Percentiles rank a stretch among this genome's conserved stretches.
Conservation (phyloP, 768 basidiomycete genomes). For the Pulveroboletus sp. region DNA sequence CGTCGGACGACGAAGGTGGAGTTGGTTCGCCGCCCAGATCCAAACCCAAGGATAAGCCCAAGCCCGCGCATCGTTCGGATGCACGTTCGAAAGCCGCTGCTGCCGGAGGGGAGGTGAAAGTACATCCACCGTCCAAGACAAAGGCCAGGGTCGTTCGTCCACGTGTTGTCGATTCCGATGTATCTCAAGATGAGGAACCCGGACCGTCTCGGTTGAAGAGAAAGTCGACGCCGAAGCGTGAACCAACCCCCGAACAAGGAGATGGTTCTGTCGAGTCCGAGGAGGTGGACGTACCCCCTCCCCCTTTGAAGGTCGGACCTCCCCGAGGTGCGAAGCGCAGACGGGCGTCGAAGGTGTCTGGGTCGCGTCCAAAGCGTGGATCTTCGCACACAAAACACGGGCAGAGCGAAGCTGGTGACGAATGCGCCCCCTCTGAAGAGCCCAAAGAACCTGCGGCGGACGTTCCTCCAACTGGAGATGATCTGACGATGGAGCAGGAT, state of each 20-base stretch:
- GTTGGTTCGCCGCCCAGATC: neutral
- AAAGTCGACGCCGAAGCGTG: neutral
- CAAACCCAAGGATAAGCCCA: conserved; percentile 7
- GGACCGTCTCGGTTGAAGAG: conserved; percentile 2
- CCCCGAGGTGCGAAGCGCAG: conserved; percentile 22
- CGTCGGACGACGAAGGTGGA: conserved; percentile 4
- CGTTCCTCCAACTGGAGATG: neutral
- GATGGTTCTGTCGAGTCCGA: conserved; percentile 4
- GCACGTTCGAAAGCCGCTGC: neutral
- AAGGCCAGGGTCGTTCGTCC: neutral
- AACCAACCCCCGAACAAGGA: neutral
- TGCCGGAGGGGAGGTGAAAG: neutral
- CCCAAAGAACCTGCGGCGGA: neutral
- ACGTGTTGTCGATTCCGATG: neutral
- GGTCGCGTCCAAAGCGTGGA: neutral
- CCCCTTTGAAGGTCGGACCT: conserved; percentile 22
- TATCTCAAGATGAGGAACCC: conserved; percentile 3
- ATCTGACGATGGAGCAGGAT: neutral
- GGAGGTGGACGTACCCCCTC: neutral
- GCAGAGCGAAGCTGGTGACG: neutral
- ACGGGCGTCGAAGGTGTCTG: neutral
- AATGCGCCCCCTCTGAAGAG: neutral
- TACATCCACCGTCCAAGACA: neutral
- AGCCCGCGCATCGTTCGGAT: neutral
- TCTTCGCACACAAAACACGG: neutral